These are phyloP conservation scores for Malus hybrid DNA, from an alignment of 331 rosid genomes.

Conservation along the genomic window DNA sequence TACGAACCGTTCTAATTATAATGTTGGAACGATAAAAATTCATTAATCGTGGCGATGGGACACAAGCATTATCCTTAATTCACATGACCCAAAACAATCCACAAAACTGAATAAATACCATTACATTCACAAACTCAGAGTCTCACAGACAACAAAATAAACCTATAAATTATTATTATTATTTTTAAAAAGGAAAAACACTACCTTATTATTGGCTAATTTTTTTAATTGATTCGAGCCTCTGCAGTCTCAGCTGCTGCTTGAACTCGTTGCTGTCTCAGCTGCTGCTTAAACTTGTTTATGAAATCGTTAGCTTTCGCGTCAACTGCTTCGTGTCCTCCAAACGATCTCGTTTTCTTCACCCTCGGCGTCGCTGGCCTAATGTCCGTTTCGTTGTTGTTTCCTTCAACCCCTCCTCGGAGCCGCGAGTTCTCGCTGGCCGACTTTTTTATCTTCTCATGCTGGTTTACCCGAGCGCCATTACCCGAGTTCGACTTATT, in stretches of 20 bases:
- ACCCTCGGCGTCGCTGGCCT: slow-evolving; percentile 24
- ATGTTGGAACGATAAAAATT: no score
- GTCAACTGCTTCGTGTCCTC: slow-evolving; percentile 51
- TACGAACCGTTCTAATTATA: no score
- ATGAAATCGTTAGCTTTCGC: slow-evolving; percentile 81
- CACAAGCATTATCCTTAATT: no score
- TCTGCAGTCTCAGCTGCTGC: slow-evolving; percentile 40
- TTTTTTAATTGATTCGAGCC: slow-evolving; percentile 48
- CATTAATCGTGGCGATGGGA: no score
- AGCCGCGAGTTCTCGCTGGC: slow-evolving; percentile 25
- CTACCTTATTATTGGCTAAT: neutral
- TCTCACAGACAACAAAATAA: no score
- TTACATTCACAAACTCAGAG: no score
- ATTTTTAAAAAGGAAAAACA: no score
- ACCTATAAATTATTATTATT: no score
- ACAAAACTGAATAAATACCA: no score
- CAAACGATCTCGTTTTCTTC: slow-evolving; percentile 11
- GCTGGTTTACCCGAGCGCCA: neutral
- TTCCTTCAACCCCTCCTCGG: neutral
- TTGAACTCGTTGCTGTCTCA: slow-evolving; percentile 37
- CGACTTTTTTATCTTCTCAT: slow-evolving; percentile 42
- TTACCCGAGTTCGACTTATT: slow-evolving; percentile 18
- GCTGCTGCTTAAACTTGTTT: slow-evolving; percentile 47
- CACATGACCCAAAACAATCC: no score
- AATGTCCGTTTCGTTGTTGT: slow-evolving; percentile 12